Conservation (phyloP, 805 yeast species). For the Cyberlindnera mississippiensis region DNA sequence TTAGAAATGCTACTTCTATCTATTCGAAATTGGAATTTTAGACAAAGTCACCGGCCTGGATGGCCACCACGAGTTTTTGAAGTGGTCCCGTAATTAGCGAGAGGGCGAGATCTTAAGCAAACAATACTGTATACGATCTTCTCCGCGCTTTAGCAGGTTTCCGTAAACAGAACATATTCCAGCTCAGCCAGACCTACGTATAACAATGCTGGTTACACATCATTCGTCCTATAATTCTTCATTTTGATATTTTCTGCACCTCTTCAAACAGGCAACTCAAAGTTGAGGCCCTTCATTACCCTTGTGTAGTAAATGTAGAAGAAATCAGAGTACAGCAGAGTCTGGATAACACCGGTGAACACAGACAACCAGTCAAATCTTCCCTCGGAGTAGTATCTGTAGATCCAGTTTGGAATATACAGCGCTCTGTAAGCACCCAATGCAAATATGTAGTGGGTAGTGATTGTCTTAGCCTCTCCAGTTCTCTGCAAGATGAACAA, state of each 20-base stretch:
- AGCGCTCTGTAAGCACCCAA: conserved; percentile 86
- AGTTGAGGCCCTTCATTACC: conserved; percentile 75
- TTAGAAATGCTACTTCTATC: too few species aligned
- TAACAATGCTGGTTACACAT: too few species aligned
- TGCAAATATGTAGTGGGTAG: conserved; percentile 91
- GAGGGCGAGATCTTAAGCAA: too few species aligned
- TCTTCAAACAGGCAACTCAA: conserved; percentile 57
- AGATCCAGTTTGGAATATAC: conserved; percentile 93
- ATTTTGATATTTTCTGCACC: not conserved
- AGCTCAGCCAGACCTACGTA: too few species aligned
- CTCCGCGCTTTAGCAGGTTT: too few species aligned
- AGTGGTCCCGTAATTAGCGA: too few species aligned
- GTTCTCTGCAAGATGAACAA: conserved; percentile 83
- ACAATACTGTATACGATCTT: too few species aligned
- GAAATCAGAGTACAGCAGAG: conserved; percentile 88
- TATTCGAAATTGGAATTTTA: too few species aligned
- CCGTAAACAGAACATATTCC: too few species aligned
- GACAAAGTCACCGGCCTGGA: too few species aligned
- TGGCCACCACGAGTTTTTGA: too few species aligned
- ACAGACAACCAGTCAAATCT: conserved; percentile 68
- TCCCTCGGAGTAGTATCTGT: conserved; percentile 65
- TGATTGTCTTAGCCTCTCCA: conserved; percentile 83
- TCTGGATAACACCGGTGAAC: conserved; percentile 79
- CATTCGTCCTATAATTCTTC: too few species aligned
- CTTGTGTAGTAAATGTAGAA: conserved; percentile 84